These are phyloP conservation scores for Stagonosporopsis rhizophila DNA, from an alignment of 2,329 filamentous ascomycete genomes.

Conservation along the genomic window DNA sequence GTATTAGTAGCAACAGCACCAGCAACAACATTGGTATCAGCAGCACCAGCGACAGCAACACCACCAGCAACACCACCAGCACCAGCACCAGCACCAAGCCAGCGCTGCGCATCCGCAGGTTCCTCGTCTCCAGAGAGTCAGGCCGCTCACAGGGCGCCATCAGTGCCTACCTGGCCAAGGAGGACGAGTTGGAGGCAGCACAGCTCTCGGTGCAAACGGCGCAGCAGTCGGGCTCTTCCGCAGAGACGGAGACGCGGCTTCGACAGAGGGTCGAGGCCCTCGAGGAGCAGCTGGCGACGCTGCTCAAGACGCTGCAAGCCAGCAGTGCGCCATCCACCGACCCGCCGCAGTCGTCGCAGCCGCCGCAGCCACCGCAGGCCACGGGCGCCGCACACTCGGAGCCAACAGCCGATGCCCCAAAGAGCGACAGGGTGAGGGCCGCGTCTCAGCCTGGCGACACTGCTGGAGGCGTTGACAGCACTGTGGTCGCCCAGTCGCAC, in stretches of 20 bases:
- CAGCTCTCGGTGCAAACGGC: background rate
- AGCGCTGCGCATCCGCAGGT: background rate
- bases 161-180: background rate
- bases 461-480: background rate
- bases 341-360: background rate
- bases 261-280: constrained; percentile 1
- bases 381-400: background rate
- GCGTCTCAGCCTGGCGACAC: background rate
- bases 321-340: background rate
- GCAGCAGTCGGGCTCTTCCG: background rate
- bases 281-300: constrained; percentile 2
- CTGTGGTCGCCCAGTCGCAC: too few species aligned
- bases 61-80: too few species aligned
- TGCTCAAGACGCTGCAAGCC: constrained; percentile 5
- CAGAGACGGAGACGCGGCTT: background rate
- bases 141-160: background rate
- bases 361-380: background rate
- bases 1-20: too few species aligned
- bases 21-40: too few species aligned
- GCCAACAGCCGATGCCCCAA: too few species aligned
- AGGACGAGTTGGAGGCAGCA: background rate
- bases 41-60: too few species aligned
- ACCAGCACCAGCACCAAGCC: background rate
- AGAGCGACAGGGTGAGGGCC: background rate
- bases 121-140: background rate